Evolutionary conservation across 345 rosid genomes (phyloP).

Genomic region (Salix udensis): DNA sequence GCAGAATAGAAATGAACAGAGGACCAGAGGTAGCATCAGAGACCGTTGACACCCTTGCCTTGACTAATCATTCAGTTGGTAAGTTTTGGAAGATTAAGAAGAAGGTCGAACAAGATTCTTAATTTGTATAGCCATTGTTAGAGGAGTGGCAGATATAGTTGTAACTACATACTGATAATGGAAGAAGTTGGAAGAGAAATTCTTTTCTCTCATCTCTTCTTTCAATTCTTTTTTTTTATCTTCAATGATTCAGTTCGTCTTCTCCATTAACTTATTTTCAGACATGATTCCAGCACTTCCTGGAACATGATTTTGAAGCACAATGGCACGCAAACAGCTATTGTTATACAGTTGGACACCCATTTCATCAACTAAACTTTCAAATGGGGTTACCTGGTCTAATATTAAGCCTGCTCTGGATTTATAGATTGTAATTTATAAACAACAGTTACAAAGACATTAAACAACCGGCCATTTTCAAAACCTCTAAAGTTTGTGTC

Average conservation of each 20-base stretch:
- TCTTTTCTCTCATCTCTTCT: neutral
- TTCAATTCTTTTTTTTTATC: neutral
- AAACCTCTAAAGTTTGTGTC: too few species aligned
- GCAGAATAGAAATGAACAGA: constrained; percentile 4
- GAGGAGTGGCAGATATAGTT: constrained; percentile 1
- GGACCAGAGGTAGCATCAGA: neutral
- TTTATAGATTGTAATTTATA: too few species aligned
- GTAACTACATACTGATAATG: constrained; percentile 5
- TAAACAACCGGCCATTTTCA: too few species aligned
- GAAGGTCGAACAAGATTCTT: constrained; percentile 7
- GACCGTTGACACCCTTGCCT: neutral
- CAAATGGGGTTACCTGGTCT: too few species aligned
- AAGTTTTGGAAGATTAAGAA: constrained; percentile 21
- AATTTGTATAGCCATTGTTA: constrained; percentile 17
- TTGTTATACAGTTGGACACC: too few species aligned
- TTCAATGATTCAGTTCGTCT: neutral
- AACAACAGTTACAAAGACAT: too few species aligned
- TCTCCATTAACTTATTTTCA: neutral
- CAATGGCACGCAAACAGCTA: neutral
- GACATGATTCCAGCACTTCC: neutral
- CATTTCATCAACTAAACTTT: too few species aligned
- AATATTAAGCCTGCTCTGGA: too few species aligned
- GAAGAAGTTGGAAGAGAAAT: constrained; percentile 3
- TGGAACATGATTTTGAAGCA: neutral
- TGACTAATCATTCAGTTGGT: neutral